Evolutionary conservation across 202 grass and related monocot genomes (phyloP), one percentile per base, ranked within the genome.

Genomic region (Elaeis oleifera): DNA sequence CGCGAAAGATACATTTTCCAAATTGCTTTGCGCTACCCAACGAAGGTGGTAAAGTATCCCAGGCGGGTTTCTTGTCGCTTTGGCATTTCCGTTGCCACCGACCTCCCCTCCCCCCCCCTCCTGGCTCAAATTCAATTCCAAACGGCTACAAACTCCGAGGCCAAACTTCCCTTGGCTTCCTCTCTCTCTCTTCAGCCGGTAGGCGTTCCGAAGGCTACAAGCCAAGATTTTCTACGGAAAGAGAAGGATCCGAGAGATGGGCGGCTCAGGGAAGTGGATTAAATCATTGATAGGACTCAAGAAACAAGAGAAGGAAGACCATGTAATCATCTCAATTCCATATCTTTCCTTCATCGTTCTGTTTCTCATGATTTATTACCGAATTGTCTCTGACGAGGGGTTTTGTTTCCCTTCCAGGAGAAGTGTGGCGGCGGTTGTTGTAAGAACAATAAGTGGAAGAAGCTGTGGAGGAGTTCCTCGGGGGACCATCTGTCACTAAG

Each of bases 251-350:
- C 17, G 23, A 70, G 71, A 58, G n/a, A 74, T 78, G 74, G 85
- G 75, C 29, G 88, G 78, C 9, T 99, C 95, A 51, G 86, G 85
- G 69, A 92, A 92, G 66, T 99, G 95, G 95, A 75, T 99, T 16
- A 94, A 82, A 63, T 78, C 85, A 31, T 81, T 99, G 51, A 80
- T 99, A 24, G 88, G 88, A 50, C 88, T 99, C 72, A 94, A 87
- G 79, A 99, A 87, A 70, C 88, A 77, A 20, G 88, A 86, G 44
- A 75, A 78, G 61, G 85, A 89, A 9, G 85, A 86, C 6, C 69
- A 76, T 75, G 88, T 89, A 77, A 75, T 53, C 20, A 20, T 31
- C 27, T 25, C 1, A 5, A 2, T 1, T 24, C 4, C 5, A 5
- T 52, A 29, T 5, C 0, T 59, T 27, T 49, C 58, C 6, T 23